A percentile compares a stretch with the other conserved stretches of the same genome.
These are phyloP conservation scores for Amanita polypyramis DNA, from an alignment of 768 basidiomycete genomes.

Conservation along the genomic window DNA sequence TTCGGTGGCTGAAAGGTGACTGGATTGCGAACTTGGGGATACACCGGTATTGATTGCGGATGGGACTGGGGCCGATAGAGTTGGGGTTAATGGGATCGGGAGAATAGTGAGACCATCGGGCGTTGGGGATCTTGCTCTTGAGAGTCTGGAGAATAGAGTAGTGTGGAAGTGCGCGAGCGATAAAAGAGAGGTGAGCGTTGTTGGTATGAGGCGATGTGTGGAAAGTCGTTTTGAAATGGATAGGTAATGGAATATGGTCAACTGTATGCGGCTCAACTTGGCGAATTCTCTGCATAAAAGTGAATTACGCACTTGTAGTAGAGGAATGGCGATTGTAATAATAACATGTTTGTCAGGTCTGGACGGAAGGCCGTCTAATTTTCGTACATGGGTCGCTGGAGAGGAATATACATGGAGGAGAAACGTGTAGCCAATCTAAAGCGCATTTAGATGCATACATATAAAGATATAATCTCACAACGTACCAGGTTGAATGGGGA, in stretches of 20 bases:
- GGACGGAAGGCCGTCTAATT: conserved; percentile 33
- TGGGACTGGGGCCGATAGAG: conserved; percentile 12
- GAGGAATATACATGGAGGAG: conserved; percentile 66
- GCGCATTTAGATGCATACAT: conserved; percentile 5
- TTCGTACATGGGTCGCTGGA: conserved; percentile 44
- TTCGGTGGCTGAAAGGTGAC: neutral
- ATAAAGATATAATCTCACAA: conserved; percentile 7
- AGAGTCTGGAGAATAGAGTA: conserved; percentile 35
- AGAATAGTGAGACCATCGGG: conserved; percentile 2
- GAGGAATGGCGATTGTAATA: conserved; percentile 62
- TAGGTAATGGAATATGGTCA: conserved; percentile 53
- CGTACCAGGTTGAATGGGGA: conserved; percentile 67
- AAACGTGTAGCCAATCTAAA: conserved; percentile 68
- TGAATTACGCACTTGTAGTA: conserved; percentile 46
- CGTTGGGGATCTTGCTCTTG: neutral
- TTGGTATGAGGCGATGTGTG: conserved; percentile 61
- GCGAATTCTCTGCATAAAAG: neutral
- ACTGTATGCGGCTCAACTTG: conserved; percentile 21
- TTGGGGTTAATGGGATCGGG: conserved; percentile 8
- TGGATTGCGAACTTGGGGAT: neutral
- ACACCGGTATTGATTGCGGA: conserved; percentile 5
- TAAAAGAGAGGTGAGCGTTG: conserved; percentile 46
- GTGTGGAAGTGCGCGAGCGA: conserved; percentile 60
- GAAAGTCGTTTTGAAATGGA: conserved; percentile 56
- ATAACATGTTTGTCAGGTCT: conserved; percentile 66